phyloP scores from a whole-genome alignment of 805 yeast genomes.

The Wickerhamomyces silvicola region DNA sequence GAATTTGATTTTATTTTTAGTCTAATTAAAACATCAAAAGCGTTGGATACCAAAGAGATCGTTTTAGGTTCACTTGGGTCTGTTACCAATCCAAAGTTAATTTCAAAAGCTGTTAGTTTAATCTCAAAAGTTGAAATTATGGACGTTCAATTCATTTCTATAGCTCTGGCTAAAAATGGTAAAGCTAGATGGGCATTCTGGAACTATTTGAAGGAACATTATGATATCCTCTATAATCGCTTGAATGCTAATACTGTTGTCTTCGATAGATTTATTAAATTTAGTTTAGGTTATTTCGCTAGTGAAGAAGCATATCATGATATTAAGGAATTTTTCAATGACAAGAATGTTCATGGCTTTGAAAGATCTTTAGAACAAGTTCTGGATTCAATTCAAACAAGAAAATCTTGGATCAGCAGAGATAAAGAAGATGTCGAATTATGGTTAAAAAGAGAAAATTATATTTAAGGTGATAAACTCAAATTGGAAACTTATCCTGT shows the following conservation, averaged over 20 bases:
- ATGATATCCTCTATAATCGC: constrained; percentile 56
- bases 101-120: constrained; percentile 46
- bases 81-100: constrained; percentile 43
- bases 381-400: constrained; percentile 49
- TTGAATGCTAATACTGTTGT: constrained; percentile 76
- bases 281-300: constrained; percentile 56
- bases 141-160: constrained; percentile 71
- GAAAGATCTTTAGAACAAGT: constrained; percentile 60
- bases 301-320: constrained; percentile 42
- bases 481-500: no score
- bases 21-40: constrained; percentile 50
- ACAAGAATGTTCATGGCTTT: constrained; percentile 51
- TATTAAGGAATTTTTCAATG: constrained; percentile 42
- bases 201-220: constrained; percentile 64
- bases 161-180: constrained; percentile 54
- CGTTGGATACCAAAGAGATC: constrained; percentile 58
- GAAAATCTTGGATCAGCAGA: constrained; percentile 51
- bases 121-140: constrained; percentile 55
- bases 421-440: constrained; percentile 41
- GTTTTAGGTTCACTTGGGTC: constrained; percentile 65
- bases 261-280: constrained; percentile 66
- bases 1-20: constrained; percentile 55
- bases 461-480: neutral
- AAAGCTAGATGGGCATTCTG: constrained; percentile 63
- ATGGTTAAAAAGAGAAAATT: constrained; percentile 34